A percentile compares a stretch with the other conserved stretches of the same genome.
Conservation (phyloP, 2,329 filamentous ascomycete genomes). For the Lachnellula suecica region DNA sequence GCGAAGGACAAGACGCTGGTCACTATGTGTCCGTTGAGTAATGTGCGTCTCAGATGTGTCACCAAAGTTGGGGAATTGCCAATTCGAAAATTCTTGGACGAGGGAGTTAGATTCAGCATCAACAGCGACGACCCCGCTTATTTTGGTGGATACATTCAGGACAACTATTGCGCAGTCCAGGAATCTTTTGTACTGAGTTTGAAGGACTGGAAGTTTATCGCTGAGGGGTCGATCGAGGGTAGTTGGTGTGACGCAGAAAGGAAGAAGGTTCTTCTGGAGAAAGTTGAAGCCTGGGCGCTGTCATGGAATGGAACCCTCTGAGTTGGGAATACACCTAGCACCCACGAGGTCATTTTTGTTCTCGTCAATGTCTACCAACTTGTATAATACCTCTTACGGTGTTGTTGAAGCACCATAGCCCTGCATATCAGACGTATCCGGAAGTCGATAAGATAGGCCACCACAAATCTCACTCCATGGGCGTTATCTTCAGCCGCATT, state of each 20-base stretch:
- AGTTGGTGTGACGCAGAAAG: slow-evolving; percentile 68
- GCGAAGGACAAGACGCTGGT: slow-evolving; percentile 58
- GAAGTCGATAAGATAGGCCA: no score
- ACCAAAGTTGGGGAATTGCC: slow-evolving; percentile 44
- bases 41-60: slow-evolving; percentile 56
- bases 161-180: slow-evolving; percentile 76
- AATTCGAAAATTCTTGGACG: slow-evolving; percentile 42
- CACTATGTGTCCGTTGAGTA: slow-evolving; percentile 72
- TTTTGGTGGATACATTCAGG: slow-evolving; percentile 73
- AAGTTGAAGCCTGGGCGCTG: slow-evolving; percentile 40
- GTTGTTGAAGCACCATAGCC: no score
- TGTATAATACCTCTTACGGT: no score
- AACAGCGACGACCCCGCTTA: slow-evolving; percentile 50
- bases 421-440: no score
- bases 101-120: slow-evolving; percentile 45
- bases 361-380: no score
- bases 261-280: slow-evolving; percentile 56
- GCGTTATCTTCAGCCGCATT: no score
- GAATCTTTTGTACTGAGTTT: slow-evolving; percentile 63
- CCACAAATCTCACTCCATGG: no score
- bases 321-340: neutral
- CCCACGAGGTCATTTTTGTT: no score
- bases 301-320: slow-evolving; percentile 17
- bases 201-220: slow-evolving; percentile 67
- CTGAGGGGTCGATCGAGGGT: slow-evolving; percentile 58